Evolutionary conservation across 805 yeast species (phyloP), one percentile per base, ranked within the genome.

Genomic region (Candida parachauliodes): DNA sequence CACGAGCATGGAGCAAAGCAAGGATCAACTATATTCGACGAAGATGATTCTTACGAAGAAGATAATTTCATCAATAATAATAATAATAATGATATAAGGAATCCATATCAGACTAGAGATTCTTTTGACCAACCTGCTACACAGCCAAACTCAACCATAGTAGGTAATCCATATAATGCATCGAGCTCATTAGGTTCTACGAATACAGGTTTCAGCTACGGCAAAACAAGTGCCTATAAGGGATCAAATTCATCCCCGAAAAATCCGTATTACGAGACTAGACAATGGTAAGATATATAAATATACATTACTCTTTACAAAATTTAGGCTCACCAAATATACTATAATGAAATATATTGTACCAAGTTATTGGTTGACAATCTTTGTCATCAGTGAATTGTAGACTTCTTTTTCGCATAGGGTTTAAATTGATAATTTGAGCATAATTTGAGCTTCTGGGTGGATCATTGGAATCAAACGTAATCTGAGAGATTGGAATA

Each of bases 291-390:
- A 22, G 12, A 18, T 24, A 15, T 6, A 18, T 22, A 33, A 11
- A 10, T 14, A 32, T 19, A 19, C 19, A 17, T 26, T 37, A 18
- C n/a, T 40, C 41, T 22, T 48, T 46, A 39, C 70, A 65, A 40
- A 65, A 60, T 20, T 60, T 57, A 8, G 72, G 72, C 33, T 63
- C 67, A 0, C 79, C 79, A 49, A 74, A 74, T 6, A 75, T 57
- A 36, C 75, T 65, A 39, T 71, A 72, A 43, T 66, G 76, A 43
- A 76, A 69, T 0, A 74, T 65, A 39, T 68, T 74, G 44, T 52
- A 66, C 80, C 80, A 75, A 0, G 78, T 74, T 8, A 76, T 65
- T 3, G 68, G 68, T 19, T 64, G 71, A 54, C 80, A 76, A 19
- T 59, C 59, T 15, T 48, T 49, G 2, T 54, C 54, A 17, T 40